Conservation (phyloP, 202 grass and related monocot species). For the Sporobolus alterniflorus region DNA sequence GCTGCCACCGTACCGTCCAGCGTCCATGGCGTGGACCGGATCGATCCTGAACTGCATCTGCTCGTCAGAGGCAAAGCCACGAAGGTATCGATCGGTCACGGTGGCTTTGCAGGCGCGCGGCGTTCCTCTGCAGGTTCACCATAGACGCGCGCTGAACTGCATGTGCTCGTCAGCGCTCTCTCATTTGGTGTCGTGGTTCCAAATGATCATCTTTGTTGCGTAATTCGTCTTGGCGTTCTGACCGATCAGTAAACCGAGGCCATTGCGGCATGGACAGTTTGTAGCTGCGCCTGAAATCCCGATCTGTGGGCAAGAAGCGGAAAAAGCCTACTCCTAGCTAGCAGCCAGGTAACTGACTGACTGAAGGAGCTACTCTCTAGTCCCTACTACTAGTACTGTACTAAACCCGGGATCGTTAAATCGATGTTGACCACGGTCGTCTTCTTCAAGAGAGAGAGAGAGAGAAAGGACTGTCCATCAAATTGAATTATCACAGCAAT, state of each 20-base stretch:
- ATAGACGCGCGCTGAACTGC: too few relatives aligned
- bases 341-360: background rate
- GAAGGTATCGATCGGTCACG: background rate
- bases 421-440: background rate
- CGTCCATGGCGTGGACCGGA: background rate
- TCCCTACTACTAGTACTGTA: too few relatives aligned
- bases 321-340: too few relatives aligned
- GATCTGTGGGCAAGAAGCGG: too few relatives aligned
- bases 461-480: background rate
- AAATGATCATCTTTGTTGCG: background rate
- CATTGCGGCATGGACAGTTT: background rate
- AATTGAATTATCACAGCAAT: background rate
- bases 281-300: background rate
- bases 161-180: background rate
- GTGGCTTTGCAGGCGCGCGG: too few relatives aligned
- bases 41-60: background rate
- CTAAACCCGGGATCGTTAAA: background rate
- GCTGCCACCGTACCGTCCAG: too few relatives aligned
- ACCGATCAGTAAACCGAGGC: background rate
- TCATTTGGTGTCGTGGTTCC: background rate
- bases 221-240: background rate
- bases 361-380: too few relatives aligned
- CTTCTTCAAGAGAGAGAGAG: background rate
- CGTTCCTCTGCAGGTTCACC: background rate
- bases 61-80: too few relatives aligned